Percentiles rank a stretch among this genome's conserved stretches.
These are phyloP conservation scores for Otatea glauca DNA, from an alignment of 176 grass and related monocot species.

Conservation along the genomic window DNA sequence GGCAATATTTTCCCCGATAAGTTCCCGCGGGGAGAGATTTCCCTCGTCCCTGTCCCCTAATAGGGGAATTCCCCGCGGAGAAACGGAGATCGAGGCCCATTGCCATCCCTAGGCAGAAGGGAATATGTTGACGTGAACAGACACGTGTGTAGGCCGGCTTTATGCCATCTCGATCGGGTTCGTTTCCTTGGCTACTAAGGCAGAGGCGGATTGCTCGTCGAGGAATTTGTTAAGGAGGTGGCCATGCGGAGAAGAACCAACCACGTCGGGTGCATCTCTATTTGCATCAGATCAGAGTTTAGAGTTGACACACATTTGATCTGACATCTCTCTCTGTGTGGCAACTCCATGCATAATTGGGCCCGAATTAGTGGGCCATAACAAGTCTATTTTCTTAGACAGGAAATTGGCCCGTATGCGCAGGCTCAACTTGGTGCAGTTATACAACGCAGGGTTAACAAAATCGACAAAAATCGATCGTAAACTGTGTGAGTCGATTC, in stretches of 20 bases:
- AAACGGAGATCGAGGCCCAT: no score
- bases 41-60: no score
- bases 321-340: neutral
- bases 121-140: conserved; percentile 24
- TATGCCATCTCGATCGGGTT: conserved; percentile 29
- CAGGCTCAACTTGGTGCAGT: neutral
- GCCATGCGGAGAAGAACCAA: neutral
- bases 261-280: neutral
- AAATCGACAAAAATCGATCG: no score
- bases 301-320: neutral
- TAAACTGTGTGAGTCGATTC: no score
- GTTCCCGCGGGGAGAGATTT: no score
- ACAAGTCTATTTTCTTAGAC: no score
- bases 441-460: no score
- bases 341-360: neutral
- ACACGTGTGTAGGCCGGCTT: neutral
- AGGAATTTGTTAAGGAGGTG: conserved; percentile 42
- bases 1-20: no score
- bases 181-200: conserved; percentile 38
- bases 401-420: fast-evolving
- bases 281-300: neutral
- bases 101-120: no score
- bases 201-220: conserved; percentile 18
- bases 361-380: neutral
- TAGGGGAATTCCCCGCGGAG: no score